These are phyloP conservation scores for Blastobotrys serpentis DNA, from an alignment of 1,139 yeast species.

Conservation along the genomic window DNA sequence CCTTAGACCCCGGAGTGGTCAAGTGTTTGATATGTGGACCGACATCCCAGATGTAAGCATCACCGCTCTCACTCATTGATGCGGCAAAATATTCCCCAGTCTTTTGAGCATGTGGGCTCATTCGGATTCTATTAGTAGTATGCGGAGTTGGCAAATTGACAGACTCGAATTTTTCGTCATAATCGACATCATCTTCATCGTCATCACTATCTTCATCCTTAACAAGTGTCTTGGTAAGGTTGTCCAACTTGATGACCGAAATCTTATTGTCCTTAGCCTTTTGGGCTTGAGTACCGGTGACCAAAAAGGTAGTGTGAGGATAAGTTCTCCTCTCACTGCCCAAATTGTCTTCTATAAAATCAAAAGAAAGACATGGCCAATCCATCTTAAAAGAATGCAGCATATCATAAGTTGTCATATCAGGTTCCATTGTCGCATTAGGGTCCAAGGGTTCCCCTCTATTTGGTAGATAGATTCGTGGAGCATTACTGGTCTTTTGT, in stretches of 20 bases:
- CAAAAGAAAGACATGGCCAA: slow-evolving; percentile 96
- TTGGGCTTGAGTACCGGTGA: slow-evolving; percentile 94
- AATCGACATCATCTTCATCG: slow-evolving; percentile 68
- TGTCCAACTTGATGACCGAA: slow-evolving; percentile 77
- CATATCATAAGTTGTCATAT: slow-evolving; percentile 95
- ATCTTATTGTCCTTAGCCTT: slow-evolving; percentile 85
- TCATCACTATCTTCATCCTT: slow-evolving; percentile 74
- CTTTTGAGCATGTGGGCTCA: slow-evolving; percentile 71
- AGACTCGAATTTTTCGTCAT: slow-evolving; percentile 85
- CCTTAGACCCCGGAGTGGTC: slow-evolving; percentile 79
- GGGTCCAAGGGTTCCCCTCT: slow-evolving; percentile 88
- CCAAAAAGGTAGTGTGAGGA: slow-evolving; percentile 82
- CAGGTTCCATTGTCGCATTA: slow-evolving; percentile 95
- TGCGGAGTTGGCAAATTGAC: slow-evolving; percentile 72
- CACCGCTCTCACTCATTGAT: slow-evolving; percentile 87
- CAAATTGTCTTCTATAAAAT: slow-evolving; percentile 77
- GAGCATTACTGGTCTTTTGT: slow-evolving; percentile 33
- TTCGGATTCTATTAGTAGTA: slow-evolving; percentile 88
- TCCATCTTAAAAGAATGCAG: slow-evolving; percentile 89
- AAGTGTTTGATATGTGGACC: slow-evolving; percentile 78
- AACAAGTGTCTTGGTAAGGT: slow-evolving; percentile 78
- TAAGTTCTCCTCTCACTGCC: slow-evolving; percentile 87
- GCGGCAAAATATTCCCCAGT: slow-evolving; percentile 88
- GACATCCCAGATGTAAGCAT: slow-evolving; percentile 79
- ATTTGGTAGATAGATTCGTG: slow-evolving; percentile 72